Percentiles rank a stretch among this genome's conserved stretches.
These are phyloP conservation scores for Pyricularia pennisetigena DNA, from an alignment of 2,329 filamentous ascomycete species.

Conservation along the genomic window DNA sequence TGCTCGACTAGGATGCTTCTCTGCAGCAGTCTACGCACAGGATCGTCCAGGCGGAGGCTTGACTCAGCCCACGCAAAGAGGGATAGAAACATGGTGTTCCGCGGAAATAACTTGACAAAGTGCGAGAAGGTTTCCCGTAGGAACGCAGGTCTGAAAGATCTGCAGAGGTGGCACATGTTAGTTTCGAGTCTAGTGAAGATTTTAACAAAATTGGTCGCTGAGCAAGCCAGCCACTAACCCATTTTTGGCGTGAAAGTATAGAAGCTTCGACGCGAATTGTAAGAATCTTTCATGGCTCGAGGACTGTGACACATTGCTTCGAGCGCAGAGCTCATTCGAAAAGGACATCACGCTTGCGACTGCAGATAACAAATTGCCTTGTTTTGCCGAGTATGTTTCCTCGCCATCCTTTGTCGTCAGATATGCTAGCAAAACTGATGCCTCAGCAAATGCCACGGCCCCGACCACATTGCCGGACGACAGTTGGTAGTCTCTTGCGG, in stretches of 20 bases:
- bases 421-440: constrained; percentile 58
- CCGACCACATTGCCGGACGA: constrained; percentile 34
- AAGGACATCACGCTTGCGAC: constrained; percentile 29
- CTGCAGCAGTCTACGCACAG: constrained; percentile 57
- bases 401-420: constrained; percentile 28
- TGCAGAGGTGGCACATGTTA: constrained; percentile 13
- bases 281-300: constrained; percentile 52
- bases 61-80: constrained; percentile 64
- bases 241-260: constrained; percentile 55
- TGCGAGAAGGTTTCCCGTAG: constrained; percentile 51
- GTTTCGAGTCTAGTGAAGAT: background rate
- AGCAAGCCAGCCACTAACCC: constrained; percentile 28
- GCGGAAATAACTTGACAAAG: constrained; percentile 57
- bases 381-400: constrained; percentile 33
- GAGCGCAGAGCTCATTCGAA: constrained; percentile 31
- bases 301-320: constrained; percentile 18
- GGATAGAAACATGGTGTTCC: constrained; percentile 66
- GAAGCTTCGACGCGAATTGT: constrained; percentile 56
- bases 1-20: constrained; percentile 33
- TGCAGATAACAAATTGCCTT: constrained; percentile 47
- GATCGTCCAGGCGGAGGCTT: constrained; percentile 61
- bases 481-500: constrained; percentile 44
- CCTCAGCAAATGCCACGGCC: constrained; percentile 48
- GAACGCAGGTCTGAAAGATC: constrained; percentile 57
- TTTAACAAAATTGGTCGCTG: background rate